phyloP scores from a whole-genome alignment of 2,329 filamentous ascomycete species.

The Aureobasidium sp. region DNA sequence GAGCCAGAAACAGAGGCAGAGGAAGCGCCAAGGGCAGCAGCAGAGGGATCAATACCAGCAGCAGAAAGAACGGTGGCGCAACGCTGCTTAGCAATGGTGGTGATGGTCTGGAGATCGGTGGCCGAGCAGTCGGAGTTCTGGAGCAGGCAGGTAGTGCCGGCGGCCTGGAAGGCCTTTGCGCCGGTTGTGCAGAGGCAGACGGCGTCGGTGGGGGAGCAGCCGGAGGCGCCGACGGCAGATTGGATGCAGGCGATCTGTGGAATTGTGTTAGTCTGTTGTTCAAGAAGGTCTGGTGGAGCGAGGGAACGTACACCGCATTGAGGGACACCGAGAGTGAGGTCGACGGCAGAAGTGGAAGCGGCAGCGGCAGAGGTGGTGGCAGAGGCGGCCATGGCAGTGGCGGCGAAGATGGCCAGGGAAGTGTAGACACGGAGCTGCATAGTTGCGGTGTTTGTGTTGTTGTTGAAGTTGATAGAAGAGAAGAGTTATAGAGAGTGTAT shows the following conservation, averaged over 20 bases:
- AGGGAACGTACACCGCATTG: not conserved
- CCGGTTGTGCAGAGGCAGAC: conserved; percentile 45
- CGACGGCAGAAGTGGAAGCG: not conserved
- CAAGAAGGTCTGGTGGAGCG: too few species aligned
- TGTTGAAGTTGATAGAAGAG: not conserved
- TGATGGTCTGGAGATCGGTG: conserved; percentile 30
- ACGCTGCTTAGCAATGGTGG: conserved; percentile 15
- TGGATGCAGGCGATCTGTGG: conserved; percentile 33
- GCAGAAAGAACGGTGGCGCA: not conserved
- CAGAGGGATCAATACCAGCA: conserved; percentile 7
- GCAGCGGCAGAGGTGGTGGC: not conserved
- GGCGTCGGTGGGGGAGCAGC: conserved; percentile 40
- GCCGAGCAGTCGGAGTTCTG: conserved; percentile 28
- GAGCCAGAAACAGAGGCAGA: not conserved
- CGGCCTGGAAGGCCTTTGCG: conserved; percentile 25
- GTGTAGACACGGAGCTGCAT: conserved; percentile 11
- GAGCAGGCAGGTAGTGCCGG: conserved; percentile 33
- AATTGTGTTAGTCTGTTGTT: not conserved
- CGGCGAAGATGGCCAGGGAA: conserved; percentile 8
- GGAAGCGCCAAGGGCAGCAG: not conserved
- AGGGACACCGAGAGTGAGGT: not conserved
- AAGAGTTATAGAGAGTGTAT: not conserved
- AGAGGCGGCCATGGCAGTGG: not conserved
- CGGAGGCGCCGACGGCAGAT: conserved; percentile 36
- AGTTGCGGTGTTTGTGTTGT: conserved; percentile 1